Percentiles rank a stretch among this genome's conserved stretches.
phyloP scores from a whole-genome alignment of 345 rosid species.

The Leavenworthia alabamica region DNA sequence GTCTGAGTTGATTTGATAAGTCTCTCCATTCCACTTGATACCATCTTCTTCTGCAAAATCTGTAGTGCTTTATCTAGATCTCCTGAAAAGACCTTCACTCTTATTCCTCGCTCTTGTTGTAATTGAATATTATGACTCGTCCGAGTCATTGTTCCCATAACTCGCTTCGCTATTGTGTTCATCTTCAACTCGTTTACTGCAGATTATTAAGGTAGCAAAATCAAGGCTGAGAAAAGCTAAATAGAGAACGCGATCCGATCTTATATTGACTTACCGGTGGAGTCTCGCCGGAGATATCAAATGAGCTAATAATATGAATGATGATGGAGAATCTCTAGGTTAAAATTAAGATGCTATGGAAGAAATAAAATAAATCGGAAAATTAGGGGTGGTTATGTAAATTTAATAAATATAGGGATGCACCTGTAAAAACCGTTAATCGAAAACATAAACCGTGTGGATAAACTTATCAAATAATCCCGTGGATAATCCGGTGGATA shows the following conservation, averaged over 20 bases:
- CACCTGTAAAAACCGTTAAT: neutral
- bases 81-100: conserved; percentile 62
- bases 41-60: conserved; percentile 73
- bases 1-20: conserved; percentile 58
- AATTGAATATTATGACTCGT: conserved; percentile 24
- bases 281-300: conserved; percentile 13
- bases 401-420: neutral
- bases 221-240: neutral
- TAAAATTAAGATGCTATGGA: neutral
- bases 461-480: too few species aligned
- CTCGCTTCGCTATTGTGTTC: conserved; percentile 33
- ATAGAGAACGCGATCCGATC: neutral
- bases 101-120: conserved; percentile 75
- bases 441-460: too few species aligned
- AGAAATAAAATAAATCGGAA: neutral
- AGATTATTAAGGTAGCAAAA: neutral
- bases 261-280: conserved; percentile 10
- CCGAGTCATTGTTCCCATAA: conserved; percentile 24
- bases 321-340: neutral
- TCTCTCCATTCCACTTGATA: conserved; percentile 81
- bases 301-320: neutral
- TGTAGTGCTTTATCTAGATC: conserved; percentile 63
- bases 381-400: neutral
- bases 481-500: too few species aligned
- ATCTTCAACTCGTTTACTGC: conserved; percentile 12